phyloP scores from a whole-genome alignment of 352 stramenopile genomes.

The Globisporangium canariense region DNA sequence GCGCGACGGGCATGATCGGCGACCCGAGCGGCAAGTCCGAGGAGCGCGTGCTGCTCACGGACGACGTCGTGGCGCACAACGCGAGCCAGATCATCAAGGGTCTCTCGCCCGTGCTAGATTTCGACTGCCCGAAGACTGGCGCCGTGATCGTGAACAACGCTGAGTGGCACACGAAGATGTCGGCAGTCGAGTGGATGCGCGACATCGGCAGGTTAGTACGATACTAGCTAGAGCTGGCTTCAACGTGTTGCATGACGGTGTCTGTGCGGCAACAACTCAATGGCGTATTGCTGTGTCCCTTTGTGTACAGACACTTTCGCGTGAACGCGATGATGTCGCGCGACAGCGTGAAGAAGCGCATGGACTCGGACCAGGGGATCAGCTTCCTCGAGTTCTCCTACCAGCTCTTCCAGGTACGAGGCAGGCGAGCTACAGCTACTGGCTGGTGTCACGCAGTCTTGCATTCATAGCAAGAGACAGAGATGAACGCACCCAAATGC shows the following conservation, averaged over 20 bases:
- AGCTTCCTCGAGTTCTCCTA: constrained; percentile 99
- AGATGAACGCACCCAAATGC: background rate
- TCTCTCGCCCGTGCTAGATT: constrained; percentile 94
- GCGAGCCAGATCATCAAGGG: constrained; percentile 88
- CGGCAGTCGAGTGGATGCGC: constrained; percentile 96
- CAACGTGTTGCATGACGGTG: background rate
- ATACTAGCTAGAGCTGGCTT: background rate
- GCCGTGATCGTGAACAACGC: constrained; percentile 98
- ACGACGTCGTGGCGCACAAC: constrained; percentile 91
- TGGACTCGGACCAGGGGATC: constrained; percentile 94
- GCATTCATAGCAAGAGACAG: background rate
- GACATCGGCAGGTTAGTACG: constrained; percentile 87
- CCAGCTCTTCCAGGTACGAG: constrained; percentile 94
- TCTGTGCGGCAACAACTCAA: background rate
- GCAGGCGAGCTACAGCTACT: background rate
- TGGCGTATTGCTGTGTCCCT: background rate
- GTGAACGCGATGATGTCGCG: constrained; percentile 99
- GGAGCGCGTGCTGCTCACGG: constrained; percentile 93
- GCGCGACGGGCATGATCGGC: constrained; percentile 93
- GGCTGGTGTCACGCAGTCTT: background rate
- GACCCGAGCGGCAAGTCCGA: constrained; percentile 99
- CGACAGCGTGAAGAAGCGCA: constrained; percentile 96
- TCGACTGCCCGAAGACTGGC: constrained; percentile 84
- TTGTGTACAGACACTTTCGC: constrained; percentile 86
- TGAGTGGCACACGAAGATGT: constrained; percentile 95